These are phyloP conservation scores for Phylloporus sp. DNA, from an alignment of 768 basidiomycete species.

Conservation along the genomic window DNA sequence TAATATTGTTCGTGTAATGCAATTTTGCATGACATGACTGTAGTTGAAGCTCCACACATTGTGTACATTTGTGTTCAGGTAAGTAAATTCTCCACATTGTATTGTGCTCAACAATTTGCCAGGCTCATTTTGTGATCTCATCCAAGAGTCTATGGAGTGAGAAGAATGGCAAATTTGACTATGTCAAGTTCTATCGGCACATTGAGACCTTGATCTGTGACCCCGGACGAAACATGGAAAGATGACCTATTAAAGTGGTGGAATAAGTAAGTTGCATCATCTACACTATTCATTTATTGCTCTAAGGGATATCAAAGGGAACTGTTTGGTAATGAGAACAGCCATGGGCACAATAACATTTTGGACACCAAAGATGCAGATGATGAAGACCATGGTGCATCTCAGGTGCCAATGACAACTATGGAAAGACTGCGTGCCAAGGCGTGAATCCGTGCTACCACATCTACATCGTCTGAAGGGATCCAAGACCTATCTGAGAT, in stretches of 20 bases:
- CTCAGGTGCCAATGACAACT: no score
- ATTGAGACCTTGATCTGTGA: not conserved
- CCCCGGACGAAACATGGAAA: not conserved
- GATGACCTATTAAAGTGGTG: not conserved
- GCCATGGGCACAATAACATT: no score
- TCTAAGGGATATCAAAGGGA: no score
- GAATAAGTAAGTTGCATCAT: not conserved
- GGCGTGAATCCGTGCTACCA: no score
- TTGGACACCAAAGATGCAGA: no score
- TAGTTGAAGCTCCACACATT: constrained; percentile 4
- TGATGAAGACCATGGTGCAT: no score
- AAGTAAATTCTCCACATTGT: not conserved
- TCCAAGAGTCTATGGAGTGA: not conserved
- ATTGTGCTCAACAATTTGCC: no score
- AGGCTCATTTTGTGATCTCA: not conserved
- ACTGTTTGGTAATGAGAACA: no score
- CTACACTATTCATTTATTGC: no score
- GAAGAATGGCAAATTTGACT: not conserved
- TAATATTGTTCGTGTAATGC: constrained; percentile 7
- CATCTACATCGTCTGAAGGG: no score
- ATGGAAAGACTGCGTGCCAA: no score
- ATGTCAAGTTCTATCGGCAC: not conserved
- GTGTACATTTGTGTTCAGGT: constrained; percentile 11
- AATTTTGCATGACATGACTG: constrained; percentile 8
- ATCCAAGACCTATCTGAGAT: no score